Base-by-base conservation (phyloP, 148 eudicot species). In the Agrostemma githago region DNA sequence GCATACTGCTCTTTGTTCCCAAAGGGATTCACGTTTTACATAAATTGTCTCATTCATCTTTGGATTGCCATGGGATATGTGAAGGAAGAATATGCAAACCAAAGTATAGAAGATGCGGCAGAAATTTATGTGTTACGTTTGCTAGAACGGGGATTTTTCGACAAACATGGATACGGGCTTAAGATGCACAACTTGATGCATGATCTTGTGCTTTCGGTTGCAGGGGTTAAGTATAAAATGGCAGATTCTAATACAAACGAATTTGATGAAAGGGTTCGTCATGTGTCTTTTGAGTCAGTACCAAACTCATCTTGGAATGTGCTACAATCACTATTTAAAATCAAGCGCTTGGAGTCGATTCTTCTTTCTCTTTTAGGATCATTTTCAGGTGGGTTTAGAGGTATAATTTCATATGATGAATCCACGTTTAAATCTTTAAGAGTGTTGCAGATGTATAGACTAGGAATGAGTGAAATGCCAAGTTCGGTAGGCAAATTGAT, bases 381-480 rank as follows among this genome's bases (percentile, higher is more conserved):
- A 2, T 8, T 3, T 26, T 26, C 34, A 26, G 1, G 34, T 26
- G 34, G 34, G 34, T 26, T 26, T 26, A 19, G 3, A 15, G 62
- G 4, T n/a, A 6, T 4, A 5, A 2, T n/a, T 59, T n/a, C 2
- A n/a, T 7, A 59, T n/a, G 62, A 59, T 4, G 19, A n/a, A 5
- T 59, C 21, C 21, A 4, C 17, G 6, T 7, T 59, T 59, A 0
- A 17, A 5, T 59, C 34, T 16, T 43, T 68, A 57, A 76, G 46
- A 57, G 66, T 68, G 5, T 44, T 76, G 43, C 38, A 41, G 4
- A 53, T 76, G 37, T 39, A 43, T 26, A 2, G 4, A 8, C 46
- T 46, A 42, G 73, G 65, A 15, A 58, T 75, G 6, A n/a, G 21
- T 19, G 11, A 58, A 43, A 2, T 76, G 34, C 73, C 78, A 42